phyloP scores from a whole-genome alignment of 495 filamentous ascomycete species.

The Venustampulla echinocandica region DNA sequence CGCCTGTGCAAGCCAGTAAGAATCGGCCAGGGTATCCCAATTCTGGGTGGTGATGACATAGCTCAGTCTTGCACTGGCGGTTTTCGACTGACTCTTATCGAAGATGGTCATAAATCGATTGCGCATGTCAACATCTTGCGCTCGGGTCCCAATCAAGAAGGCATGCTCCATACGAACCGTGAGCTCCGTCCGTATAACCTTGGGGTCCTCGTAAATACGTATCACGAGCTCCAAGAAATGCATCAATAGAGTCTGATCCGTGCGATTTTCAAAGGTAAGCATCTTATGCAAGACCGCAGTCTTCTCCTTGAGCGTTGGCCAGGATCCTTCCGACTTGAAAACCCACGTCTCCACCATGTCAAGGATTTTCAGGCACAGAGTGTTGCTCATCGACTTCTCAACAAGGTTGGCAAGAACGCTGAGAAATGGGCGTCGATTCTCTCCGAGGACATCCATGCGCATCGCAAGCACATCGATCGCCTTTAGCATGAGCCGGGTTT shows the following conservation, averaged over 20 bases:
- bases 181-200: constrained; percentile 88
- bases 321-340: constrained; percentile 84
- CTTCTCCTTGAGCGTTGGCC: constrained; percentile 96
- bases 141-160: constrained; percentile 90
- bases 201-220: constrained; percentile 92
- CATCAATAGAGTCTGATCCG: constrained; percentile 72
- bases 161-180: constrained; percentile 96
- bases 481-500: constrained; percentile 82
- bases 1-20: constrained; percentile 93
- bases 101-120: constrained; percentile 94
- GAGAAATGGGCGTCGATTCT: constrained; percentile 84
- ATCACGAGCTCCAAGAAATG: constrained; percentile 95
- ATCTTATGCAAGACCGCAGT: constrained; percentile 96
- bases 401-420: constrained; percentile 90
- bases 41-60: constrained; percentile 92
- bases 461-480: constrained; percentile 84
- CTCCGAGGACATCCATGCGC: constrained; percentile 88
- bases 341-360: constrained; percentile 95
- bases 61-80: constrained; percentile 72
- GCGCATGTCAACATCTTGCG: constrained; percentile 92
- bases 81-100: constrained; percentile 79
- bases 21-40: constrained; percentile 91
- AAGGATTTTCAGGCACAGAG: constrained; percentile 82
- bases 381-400: constrained; percentile 79
- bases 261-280: constrained; percentile 81